These are phyloP conservation scores for Pseudomicrostroma phylloplanum DNA, from an alignment of 1,284 basidiomycete genomes.

Conservation along the genomic window DNA sequence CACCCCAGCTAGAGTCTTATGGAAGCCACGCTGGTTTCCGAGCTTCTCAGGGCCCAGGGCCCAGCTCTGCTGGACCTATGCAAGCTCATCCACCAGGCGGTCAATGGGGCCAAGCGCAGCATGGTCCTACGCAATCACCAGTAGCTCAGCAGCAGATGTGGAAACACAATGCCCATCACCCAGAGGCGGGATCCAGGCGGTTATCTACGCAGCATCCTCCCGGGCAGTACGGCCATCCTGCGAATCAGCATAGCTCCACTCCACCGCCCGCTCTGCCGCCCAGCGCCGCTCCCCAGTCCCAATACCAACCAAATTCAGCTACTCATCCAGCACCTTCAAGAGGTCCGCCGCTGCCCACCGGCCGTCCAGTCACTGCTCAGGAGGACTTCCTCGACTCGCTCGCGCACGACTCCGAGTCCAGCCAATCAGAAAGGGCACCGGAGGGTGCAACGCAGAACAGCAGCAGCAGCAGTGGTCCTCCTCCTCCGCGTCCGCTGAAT, in stretches of 20 bases:
- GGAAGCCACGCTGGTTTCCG: not conserved
- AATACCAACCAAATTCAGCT: not conserved
- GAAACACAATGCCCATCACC: not conserved
- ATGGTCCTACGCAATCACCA: not conserved
- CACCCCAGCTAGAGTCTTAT: not conserved
- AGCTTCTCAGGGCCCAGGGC: not conserved
- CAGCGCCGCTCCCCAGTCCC: not conserved
- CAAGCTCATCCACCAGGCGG: no score
- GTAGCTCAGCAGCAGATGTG: not conserved
- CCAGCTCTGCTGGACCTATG: no score
- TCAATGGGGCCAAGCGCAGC: no score
- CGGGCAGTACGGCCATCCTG: not conserved
- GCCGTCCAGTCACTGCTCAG: not conserved
- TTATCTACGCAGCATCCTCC: not conserved
- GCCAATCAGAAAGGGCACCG: not conserved
- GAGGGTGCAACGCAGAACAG: not conserved
- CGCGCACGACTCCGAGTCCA: conserved; percentile 21
- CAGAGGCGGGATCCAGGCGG: no score
- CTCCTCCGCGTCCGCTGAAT: conserved; percentile 73
- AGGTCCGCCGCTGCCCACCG: not conserved
- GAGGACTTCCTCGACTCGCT: conserved; percentile 20
- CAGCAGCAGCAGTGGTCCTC: conserved; percentile 51
- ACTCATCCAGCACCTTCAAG: not conserved
- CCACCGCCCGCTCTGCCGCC: not conserved
- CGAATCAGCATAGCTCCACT: not conserved